These are phyloP conservation scores for Sanghuangporus weigelae DNA, from an alignment of 1,284 basidiomycete genomes.

Conservation along the genomic window DNA sequence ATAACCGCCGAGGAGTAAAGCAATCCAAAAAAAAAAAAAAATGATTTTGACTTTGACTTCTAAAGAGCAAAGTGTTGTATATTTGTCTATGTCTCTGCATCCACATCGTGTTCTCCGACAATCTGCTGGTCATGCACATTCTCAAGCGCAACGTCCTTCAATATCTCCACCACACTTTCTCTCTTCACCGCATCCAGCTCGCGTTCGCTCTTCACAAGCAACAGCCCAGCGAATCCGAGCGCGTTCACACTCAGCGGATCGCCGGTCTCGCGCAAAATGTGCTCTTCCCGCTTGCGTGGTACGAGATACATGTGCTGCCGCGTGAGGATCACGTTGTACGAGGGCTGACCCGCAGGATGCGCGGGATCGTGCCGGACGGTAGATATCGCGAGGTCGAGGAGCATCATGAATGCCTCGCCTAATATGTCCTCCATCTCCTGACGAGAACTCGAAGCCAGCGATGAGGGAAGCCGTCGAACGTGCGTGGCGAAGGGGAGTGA, in stretches of 20 bases:
- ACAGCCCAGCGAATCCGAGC: constrained; percentile 82
- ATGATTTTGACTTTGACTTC: background rate
- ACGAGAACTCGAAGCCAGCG: constrained; percentile 39
- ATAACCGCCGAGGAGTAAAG: background rate
- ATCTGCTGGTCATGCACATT: constrained; percentile 61
- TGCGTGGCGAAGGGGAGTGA: constrained; percentile 77
- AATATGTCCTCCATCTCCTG: constrained; percentile 52
- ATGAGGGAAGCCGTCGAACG: constrained; percentile 55
- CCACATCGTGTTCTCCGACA: constrained; percentile 8
- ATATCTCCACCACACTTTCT: constrained; percentile 54
- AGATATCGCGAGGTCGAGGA: constrained; percentile 76
- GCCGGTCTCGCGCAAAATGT: constrained; percentile 45
- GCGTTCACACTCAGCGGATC: constrained; percentile 69
- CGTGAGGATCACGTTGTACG: constrained; percentile 83
- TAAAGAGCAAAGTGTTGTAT: background rate
- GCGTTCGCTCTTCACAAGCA: constrained; percentile 74
- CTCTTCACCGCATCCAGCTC: constrained; percentile 64
- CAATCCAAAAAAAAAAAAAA: no score
- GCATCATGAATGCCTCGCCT: constrained; percentile 61
- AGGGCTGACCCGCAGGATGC: constrained; percentile 57
- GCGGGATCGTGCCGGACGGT: constrained; percentile 62
- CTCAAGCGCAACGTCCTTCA: constrained; percentile 55
- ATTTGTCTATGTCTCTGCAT: background rate
- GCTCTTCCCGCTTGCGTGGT: constrained; percentile 60
- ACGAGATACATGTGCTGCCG: constrained; percentile 80